Conservation (phyloP, 805 yeast genomes). For the Candida sakaeoensis region DNA sequence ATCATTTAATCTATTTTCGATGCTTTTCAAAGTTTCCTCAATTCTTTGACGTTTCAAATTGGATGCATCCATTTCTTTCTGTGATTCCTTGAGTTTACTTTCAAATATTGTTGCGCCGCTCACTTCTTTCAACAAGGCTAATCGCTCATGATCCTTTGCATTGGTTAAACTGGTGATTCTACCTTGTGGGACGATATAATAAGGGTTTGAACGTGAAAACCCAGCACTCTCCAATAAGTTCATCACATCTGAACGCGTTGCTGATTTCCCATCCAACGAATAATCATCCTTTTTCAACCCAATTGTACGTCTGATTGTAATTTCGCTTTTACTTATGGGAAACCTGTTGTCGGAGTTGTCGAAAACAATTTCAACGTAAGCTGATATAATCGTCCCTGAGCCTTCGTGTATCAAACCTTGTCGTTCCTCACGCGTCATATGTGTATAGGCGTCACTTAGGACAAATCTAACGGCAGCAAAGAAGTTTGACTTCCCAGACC, state of each 20-base stretch:
- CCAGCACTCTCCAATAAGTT: constrained; percentile 88
- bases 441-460: constrained; percentile 81
- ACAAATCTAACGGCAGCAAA: constrained; percentile 95
- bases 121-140: constrained; percentile 78
- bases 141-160: constrained; percentile 80
- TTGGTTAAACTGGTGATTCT: constrained; percentile 83
- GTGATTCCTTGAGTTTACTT: constrained; percentile 69
- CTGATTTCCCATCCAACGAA: constrained; percentile 73
- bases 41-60: constrained; percentile 67
- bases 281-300: constrained; percentile 93
- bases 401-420: constrained; percentile 89
- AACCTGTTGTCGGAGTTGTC: constrained; percentile 77
- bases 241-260: constrained; percentile 77
- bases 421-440: constrained; percentile 80
- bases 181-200: constrained; percentile 97
- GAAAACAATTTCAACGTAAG: constrained; percentile 85
- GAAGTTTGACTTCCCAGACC: constrained; percentile 95
- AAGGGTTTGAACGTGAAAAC: constrained; percentile 84
- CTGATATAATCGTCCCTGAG: constrained; percentile 84
- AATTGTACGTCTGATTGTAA: constrained; percentile 79
- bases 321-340: constrained; percentile 64
- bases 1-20: constrained; percentile 70
- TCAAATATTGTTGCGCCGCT: constrained; percentile 95
- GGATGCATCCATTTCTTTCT: constrained; percentile 74
- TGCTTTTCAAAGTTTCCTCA: constrained; percentile 65